These are phyloP conservation scores for Hypoxylon rubiginosum DNA, from an alignment of 2,329 filamentous ascomycete species.

Conservation along the genomic window DNA sequence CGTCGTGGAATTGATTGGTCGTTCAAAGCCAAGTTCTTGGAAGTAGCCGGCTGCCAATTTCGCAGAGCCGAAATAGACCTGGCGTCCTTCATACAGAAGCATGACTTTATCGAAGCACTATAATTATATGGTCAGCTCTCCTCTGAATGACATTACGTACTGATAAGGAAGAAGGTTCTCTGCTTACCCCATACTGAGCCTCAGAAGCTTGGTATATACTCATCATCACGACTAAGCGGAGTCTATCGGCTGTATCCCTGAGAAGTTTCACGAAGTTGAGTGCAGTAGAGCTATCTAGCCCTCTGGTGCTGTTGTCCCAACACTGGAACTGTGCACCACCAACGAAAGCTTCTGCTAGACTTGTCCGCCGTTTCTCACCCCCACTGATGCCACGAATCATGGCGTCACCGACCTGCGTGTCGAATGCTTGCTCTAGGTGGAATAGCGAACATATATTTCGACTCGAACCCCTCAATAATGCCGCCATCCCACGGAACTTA, in stretches of 20 bases:
- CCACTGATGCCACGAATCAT: constrained; percentile 79
- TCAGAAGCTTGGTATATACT: constrained; percentile 79
- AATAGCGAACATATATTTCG: too few relatives aligned
- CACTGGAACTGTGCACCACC: constrained; percentile 60
- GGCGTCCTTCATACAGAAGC: constrained; percentile 69
- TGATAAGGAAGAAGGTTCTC: background rate
- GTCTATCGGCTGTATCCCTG: constrained; percentile 53
- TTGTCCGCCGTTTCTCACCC: constrained; percentile 76
- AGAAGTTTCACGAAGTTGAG: constrained; percentile 79
- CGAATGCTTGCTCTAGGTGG: too few relatives aligned
- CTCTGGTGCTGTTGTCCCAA: constrained; percentile 66
- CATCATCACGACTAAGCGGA: constrained; percentile 49
- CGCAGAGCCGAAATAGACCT: constrained; percentile 72
- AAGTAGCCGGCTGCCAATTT: constrained; percentile 74
- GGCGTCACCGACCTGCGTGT: constrained; percentile 76
- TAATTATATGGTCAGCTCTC: background rate
- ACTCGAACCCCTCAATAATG: too few relatives aligned
- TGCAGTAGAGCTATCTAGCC: constrained; percentile 79
- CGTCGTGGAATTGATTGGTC: constrained; percentile 72
- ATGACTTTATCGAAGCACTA: constrained; percentile 67
- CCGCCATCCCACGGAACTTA: too few relatives aligned
- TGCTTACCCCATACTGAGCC: constrained; percentile 66
- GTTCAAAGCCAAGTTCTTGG: constrained; percentile 73
- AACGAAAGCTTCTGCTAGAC: constrained; percentile 69
- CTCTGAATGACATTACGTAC: background rate